phyloP scores from a whole-genome alignment of 257 asterid genomes.

The Anisodus tanguticus region DNA sequence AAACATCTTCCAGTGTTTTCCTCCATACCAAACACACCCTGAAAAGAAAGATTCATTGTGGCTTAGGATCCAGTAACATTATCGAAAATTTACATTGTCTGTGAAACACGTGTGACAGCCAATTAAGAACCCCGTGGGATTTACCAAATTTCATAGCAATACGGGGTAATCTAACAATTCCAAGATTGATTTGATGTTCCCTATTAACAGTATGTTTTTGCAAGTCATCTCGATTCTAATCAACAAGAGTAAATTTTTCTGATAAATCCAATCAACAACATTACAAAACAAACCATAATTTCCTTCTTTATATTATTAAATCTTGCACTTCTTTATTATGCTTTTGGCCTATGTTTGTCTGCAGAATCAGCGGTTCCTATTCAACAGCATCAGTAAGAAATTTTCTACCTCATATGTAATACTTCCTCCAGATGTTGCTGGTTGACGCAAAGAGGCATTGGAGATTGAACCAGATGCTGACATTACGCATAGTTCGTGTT shows the following conservation, averaged over 20 bases:
- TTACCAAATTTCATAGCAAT: not conserved
- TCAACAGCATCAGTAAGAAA: conserved; percentile 16
- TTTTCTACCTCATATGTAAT: conserved; percentile 58
- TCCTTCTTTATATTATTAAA: not conserved
- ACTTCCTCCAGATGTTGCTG: conserved; percentile 67
- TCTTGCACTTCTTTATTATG: not conserved
- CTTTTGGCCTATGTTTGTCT: not conserved
- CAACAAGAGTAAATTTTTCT: not conserved
- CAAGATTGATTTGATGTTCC: not conserved
- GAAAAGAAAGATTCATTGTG: not conserved
- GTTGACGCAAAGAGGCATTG: conserved; percentile 66
- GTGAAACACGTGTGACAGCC: not conserved
- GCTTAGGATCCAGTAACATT: not conserved
- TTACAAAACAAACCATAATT: not conserved
- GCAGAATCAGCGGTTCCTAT: not conserved
- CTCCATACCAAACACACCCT: not conserved
- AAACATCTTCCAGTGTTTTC: no score
- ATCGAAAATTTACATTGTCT: not conserved
- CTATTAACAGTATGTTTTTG: conserved; percentile 3
- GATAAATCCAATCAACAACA: conserved; percentile 9
- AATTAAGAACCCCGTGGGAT: not conserved
- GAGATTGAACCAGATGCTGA: conserved; percentile 68
- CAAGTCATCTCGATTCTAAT: not conserved
- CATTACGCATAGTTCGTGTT: conserved; percentile 57
- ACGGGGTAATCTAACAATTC: not conserved